Base-by-base conservation (phyloP, 1,139 yeast species). In the Petasospora rhodanensis region DNA sequence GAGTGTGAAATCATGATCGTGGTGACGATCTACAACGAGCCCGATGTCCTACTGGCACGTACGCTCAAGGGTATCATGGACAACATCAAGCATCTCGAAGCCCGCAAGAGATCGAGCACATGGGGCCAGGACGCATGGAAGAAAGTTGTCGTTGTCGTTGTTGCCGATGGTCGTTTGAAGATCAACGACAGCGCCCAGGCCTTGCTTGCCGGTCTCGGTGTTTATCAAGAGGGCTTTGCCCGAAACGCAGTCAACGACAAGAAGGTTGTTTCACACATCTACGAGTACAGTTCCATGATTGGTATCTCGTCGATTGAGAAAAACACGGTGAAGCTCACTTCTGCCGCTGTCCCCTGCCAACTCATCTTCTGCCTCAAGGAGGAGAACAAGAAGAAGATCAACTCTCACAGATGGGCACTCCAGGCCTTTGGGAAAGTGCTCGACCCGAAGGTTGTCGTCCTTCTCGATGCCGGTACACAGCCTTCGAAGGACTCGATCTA, bases 101-200 rank as follows among this genome's bases (percentile, higher is more conserved):
- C 87, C 47, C 76, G 76, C 44, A 78, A 76, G 46, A 70, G 79
- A 42, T 71, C 79, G 52, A 61, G 77, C 15, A 73, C 77, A 4
- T 85, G 93, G 82, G 95, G 95, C 2, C 78, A 79, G 37, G 95
- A 89, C 38, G 73, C 86, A 4, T 91, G 98, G 98, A 83, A 91
- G 52, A 89, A 87, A 55, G 78, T 91, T 38, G 95, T 86, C 35
- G 96, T 91, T 11, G 70, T 87, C 40, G 70, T 91, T 37, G 86
- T 91, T 24, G 83, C 95, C 34, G 98, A 91, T 62, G 98, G 98
- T 43, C 76, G 96, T 59, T 85, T 87, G 32, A 93, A 91, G 46
- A 82, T 93, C 29, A 79, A 81, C 54, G 87, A 84, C 38, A 77
- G 82, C 22, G 87, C 89, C 2, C 66, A 87, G 41, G 95, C 91